These are phyloP conservation scores for Aspergillus egyptiacus DNA, from an alignment of 495 filamentous ascomycete genomes.

Conservation along the genomic window DNA sequence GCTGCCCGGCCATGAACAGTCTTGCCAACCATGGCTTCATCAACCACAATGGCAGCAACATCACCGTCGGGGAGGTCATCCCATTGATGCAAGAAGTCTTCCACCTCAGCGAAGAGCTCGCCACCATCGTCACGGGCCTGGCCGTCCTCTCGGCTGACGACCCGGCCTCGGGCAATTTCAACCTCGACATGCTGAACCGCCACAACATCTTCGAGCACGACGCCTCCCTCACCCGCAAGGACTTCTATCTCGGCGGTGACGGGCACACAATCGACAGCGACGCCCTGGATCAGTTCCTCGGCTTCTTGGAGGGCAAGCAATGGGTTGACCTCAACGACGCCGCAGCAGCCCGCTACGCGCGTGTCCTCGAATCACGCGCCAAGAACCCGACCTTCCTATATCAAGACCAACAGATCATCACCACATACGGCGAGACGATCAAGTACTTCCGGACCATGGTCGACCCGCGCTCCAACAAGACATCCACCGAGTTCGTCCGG, in stretches of 20 bases:
- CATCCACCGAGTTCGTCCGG: not conserved
- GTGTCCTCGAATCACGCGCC: not conserved
- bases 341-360: not conserved
- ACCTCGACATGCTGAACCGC: not conserved
- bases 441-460: constrained; percentile 3
- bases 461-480: not conserved
- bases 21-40: constrained; percentile 1
- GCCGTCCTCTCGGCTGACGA: not conserved
- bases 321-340: constrained; percentile 4
- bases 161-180: not conserved
- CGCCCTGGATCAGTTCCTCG: not conserved
- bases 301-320: not conserved
- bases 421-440: not conserved
- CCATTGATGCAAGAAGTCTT: not conserved
- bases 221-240: constrained; percentile 1
- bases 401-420: not conserved
- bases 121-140: not conserved
- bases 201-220: constrained; percentile 3
- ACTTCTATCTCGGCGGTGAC: not conserved
- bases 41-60: constrained; percentile 3
- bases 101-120: constrained; percentile 1
- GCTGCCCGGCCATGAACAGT: constrained; percentile 3
- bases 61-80: not conserved
- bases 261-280: not conserved
- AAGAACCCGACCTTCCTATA: constrained; percentile 1